Percentiles rank a stretch among this genome's conserved stretches.
Evolutionary conservation across 257 asterid species (phyloP).

Genomic region (Solanum ossicruentum): DNA sequence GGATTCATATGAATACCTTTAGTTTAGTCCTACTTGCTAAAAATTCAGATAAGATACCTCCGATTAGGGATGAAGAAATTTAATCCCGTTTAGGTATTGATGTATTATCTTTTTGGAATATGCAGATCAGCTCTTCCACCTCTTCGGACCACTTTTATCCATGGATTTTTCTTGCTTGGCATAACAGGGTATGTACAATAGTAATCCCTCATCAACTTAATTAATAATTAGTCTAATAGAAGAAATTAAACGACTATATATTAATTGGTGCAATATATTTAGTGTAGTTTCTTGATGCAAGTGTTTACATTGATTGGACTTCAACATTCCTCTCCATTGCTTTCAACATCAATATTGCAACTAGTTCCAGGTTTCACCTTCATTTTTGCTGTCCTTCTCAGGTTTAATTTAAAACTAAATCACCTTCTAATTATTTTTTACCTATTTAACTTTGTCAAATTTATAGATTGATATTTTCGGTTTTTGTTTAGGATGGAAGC

Average conservation of each 20-base stretch:
- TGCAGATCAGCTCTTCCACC: conserved; percentile 41
- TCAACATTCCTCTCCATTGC: conserved; percentile 38
- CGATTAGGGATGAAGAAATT: too few relatives aligned
- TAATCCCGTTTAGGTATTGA: too few relatives aligned
- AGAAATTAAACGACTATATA: background rate
- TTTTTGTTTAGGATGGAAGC: conserved; percentile 34
- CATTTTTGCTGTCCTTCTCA: conserved; percentile 39
- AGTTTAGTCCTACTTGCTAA: too few relatives aligned
- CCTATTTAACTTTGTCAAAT: too few relatives aligned
- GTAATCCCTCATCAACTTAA: background rate
- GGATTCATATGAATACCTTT: too few relatives aligned
- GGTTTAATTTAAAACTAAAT: conserved; percentile 12
- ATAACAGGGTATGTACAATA: conserved; percentile 36
- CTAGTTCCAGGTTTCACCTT: conserved; percentile 63
- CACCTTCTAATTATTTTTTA: background rate
- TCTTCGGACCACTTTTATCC: conserved; percentile 23
- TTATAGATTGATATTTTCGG: too few relatives aligned
- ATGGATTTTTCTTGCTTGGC: conserved; percentile 54
- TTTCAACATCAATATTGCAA: conserved; percentile 43
- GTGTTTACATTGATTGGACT: conserved; percentile 40
- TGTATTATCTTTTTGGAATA: too few relatives aligned
- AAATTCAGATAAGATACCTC: too few relatives aligned
- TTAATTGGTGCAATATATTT: background rate
- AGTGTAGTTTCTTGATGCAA: conserved; percentile 40
- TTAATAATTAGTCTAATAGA: too few relatives aligned